Base-by-base conservation (phyloP, 1,139 yeast genomes). In the Candida mesenterica region DNA sequence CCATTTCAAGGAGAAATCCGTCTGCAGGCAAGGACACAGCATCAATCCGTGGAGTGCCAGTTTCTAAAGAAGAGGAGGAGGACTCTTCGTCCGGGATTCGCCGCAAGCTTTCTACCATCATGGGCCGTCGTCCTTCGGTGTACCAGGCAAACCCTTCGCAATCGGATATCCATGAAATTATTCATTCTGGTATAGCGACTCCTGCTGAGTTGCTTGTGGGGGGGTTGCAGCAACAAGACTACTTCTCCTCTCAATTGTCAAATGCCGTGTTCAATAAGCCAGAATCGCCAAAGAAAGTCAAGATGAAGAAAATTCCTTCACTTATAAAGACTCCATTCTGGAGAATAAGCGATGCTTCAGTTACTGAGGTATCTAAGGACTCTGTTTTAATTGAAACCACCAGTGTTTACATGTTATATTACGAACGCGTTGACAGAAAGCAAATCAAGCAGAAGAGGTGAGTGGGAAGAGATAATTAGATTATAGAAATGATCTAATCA, bases 321-420 rank as follows among this genome's bases (percentile, higher is more conserved):
- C 61, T 73, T 16, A 53, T 69, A 5, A 77, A 77, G 40, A 69
- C 74, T 34, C 89, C 90, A 13, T 90, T 78, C 65, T 90, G 97
- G 97, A 73, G 86, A 48, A 77, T 89, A 19, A 86, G 94, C 44
- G 97, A 90, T 58, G 71, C 87, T 2, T 68, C 65, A 27, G 77
- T 84, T 3, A 62, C 75, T 33, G 96, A 88, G 53, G 80, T 75
- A 18, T 68, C 77, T n/a, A 59, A 67, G 10, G 61, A 66, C 1
- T 76, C 81, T 14, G 87, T 88, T 1, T 62, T 87, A 37, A 66
- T 66, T 39, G 96, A 88, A 52, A 77, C 77, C 25, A 67, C 79
- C 12, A 86, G 85, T 15, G 96, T 79, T 2, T 90, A 90, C 59
- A 76, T 90, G 82, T 62, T 90, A 40, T 83, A 85, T 51, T 90